Percentiles rank a stretch among this genome's conserved stretches.
Evolutionary conservation across 305 asterid species (phyloP).

Genomic region (Plantago coronopus): DNA sequence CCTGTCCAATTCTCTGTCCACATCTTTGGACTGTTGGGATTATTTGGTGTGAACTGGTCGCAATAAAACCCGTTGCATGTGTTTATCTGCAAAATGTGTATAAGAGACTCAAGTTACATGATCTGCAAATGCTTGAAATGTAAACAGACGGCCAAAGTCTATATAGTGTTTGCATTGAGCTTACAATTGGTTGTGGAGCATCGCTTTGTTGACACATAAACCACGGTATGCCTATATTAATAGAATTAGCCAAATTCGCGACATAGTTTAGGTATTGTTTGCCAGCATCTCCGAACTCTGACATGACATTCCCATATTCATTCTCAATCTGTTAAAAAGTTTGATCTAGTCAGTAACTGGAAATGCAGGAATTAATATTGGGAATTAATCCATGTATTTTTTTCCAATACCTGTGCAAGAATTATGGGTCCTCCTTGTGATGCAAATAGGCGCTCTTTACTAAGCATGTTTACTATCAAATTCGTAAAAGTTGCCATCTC

Average conservation of each 20-base stretch:
- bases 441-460: slow-evolving; percentile 66
- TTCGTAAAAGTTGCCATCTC: slow-evolving; percentile 72
- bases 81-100: too few species aligned
- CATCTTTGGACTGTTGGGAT: slow-evolving; percentile 77
- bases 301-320: slow-evolving; percentile 84
- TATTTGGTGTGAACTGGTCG: slow-evolving; percentile 66
- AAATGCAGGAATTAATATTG: too few species aligned
- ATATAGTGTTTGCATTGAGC: too few species aligned
- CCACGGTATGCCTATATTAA: slow-evolving; percentile 90
- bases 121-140: too few species aligned
- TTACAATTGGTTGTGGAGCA: slow-evolving; percentile 84
- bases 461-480: slow-evolving; percentile 61
- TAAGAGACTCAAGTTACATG: too few species aligned
- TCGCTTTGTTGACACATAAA: slow-evolving; percentile 89
- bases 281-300: slow-evolving; percentile 77
- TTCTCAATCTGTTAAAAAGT: slow-evolving; percentile 97
- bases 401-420: too few species aligned
- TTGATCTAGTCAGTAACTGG: too few species aligned
- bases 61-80: slow-evolving; percentile 90
- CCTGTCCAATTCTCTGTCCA: slow-evolving; percentile 92
- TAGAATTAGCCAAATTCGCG: slow-evolving; percentile 74
- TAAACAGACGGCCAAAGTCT: too few species aligned
- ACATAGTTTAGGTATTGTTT: slow-evolving; percentile 76
- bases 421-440: slow-evolving; percentile 94
- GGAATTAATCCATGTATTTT: too few species aligned